Conservation (phyloP, 1,284 basidiomycete genomes). For the Earliella scabrosa region DNA sequence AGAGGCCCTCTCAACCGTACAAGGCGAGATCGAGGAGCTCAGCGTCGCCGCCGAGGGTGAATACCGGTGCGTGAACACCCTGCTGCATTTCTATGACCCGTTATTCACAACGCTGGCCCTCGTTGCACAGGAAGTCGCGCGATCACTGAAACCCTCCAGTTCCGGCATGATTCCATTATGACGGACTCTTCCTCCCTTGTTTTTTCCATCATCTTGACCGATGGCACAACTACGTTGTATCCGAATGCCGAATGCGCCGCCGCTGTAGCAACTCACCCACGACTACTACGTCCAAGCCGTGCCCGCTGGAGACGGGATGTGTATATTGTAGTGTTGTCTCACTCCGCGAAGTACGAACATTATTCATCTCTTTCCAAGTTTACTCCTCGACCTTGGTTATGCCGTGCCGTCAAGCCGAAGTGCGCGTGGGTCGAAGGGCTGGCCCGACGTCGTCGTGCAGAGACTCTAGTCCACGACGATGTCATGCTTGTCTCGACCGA, state of each 20-base stretch:
- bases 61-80: constrained; percentile 83
- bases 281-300: background rate
- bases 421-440: too few relatives aligned
- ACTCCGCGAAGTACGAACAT: background rate
- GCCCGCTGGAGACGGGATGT: background rate
- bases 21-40: constrained; percentile 91
- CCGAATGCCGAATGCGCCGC: too few relatives aligned
- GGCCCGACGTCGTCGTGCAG: too few relatives aligned
- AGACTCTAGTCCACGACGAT: too few relatives aligned
- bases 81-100: too few relatives aligned
- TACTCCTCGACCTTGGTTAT: too few relatives aligned
- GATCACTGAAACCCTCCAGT: constrained; percentile 82
- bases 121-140: constrained; percentile 71
- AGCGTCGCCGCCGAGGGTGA: constrained; percentile 90
- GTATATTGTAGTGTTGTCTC: constrained; percentile 1
- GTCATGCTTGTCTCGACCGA: too few relatives aligned
- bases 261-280: constrained; percentile 17
- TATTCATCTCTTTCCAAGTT: too few relatives aligned
- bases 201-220: background rate
- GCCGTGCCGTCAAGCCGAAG: too few relatives aligned
- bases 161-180: background rate
- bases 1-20: constrained; percentile 81
- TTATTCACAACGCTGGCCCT: too few relatives aligned
- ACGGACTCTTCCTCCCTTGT: background rate
- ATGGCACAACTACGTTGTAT: background rate